Evolutionary conservation across 2,329 filamentous ascomycete genomes (phyloP).

Genomic region (Grosmannia penicillata): DNA sequence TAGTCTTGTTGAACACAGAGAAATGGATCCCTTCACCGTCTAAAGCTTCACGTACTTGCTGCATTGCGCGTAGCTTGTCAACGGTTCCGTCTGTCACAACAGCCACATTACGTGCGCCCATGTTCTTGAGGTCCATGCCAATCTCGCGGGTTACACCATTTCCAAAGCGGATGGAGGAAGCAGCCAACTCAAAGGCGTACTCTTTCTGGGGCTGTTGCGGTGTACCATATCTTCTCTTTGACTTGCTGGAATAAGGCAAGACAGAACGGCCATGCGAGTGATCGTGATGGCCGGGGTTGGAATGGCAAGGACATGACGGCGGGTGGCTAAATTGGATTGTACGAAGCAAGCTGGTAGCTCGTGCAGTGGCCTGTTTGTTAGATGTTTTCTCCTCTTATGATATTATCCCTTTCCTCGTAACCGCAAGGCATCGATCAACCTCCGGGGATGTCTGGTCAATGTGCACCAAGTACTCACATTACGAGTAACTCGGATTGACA

Average conservation of each 20-base stretch:
- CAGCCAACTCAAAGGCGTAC: constrained; percentile 98
- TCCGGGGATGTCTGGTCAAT: too few species aligned
- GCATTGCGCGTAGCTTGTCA: constrained; percentile 72
- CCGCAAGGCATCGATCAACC: too few species aligned
- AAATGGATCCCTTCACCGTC: constrained; percentile 65
- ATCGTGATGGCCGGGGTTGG: constrained; percentile 71
- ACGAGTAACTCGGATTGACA: too few species aligned
- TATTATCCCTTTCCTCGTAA: too few species aligned
- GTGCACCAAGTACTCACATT: too few species aligned
- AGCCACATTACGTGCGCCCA: constrained; percentile 74
- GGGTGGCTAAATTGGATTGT: constrained; percentile 88
- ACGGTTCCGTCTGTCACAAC: constrained; percentile 86
- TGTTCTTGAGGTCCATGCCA: constrained; percentile 92
- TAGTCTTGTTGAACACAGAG: constrained; percentile 65
- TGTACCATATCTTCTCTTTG: constrained; percentile 49
- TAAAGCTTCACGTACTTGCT: constrained; percentile 71
- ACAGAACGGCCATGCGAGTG: constrained; percentile 41
- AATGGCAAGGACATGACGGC: constrained; percentile 81
- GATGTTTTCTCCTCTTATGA: too few species aligned
- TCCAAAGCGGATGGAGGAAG: constrained; percentile 86
- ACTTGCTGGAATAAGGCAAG: constrained; percentile 26
- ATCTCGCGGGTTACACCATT: constrained; percentile 89
- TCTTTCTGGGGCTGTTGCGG: constrained; percentile 74
- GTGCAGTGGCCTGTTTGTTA: constrained; percentile 34
- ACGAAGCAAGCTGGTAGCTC: constrained; percentile 60